These are phyloP conservation scores for Solanum virginianum DNA, from an alignment of 257 asterid species.

Conservation along the genomic window DNA sequence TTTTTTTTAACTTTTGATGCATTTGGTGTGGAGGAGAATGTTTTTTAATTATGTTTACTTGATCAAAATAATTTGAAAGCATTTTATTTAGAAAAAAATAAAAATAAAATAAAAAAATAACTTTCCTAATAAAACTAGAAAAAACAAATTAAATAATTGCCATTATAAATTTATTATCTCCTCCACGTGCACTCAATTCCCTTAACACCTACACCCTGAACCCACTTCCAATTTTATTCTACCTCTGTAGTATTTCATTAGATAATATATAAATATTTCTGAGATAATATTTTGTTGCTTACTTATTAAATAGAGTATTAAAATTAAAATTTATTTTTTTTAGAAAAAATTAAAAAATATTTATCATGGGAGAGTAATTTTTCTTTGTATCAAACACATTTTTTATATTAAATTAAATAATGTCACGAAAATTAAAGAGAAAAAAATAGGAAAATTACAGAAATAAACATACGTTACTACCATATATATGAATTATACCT, in stretches of 20 bases:
- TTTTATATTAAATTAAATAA: neutral
- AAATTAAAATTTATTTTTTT: too few relatives aligned
- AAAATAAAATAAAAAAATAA: neutral
- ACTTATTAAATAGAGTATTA: too few relatives aligned
- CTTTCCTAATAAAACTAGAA: neutral
- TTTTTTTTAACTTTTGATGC: too few relatives aligned
- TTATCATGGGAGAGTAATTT: too few relatives aligned
- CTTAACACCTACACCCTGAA: neutral
- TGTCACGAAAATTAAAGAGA: neutral
- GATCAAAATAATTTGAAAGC: neutral
- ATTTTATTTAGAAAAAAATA: neutral
- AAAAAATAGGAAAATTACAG: too few relatives aligned
- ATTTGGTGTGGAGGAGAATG: neutral
- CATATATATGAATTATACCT: too few relatives aligned
- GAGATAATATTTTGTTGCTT: too few relatives aligned
- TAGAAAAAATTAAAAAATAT: too few relatives aligned
- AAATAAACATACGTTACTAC: too few relatives aligned
- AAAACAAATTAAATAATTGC: neutral
- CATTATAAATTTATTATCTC: neutral
- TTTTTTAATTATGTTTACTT: neutral
- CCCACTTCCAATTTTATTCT: neutral
- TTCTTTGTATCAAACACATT: neutral
- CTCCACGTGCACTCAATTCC: neutral
- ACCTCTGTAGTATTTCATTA: rapidly evolving
- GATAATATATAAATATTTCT: too few relatives aligned